Evolutionary conservation across 306 rosid genomes (phyloP), one percentile per base, ranked within the genome.

Genomic region (Alnus rubra): DNA sequence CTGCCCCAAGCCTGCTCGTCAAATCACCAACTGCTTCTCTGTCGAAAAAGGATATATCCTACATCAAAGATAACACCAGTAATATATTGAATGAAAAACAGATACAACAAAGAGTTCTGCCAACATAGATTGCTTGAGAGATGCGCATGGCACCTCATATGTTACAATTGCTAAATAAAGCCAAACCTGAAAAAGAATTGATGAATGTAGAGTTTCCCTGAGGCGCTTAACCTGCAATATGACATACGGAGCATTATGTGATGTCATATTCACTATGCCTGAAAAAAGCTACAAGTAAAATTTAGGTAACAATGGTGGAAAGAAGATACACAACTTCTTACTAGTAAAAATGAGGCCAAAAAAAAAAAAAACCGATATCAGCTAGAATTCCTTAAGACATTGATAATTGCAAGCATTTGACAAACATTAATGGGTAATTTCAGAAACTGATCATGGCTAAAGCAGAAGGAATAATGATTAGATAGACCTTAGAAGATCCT

Each of bases 1-100:
- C 98, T 78, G 93, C 88, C 71, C 92, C 86, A 39, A 91, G 93
- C 88, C 93, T 89, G 84, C 97, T 91, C 23, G 97, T 93, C 87
- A 93, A 84, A 84, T 84, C 84, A 78, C 98, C 97, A 59, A 93
- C 92, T 71, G 87, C 79, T 80, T 87, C 92, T 84, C 86, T 84
- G 77, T 91, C 96, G 78, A 87, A 93, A 86, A 89, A 92, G 72
- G 89, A 85, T 63, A 92, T 85, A 78, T 92, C 97, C 94, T 82
- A 83, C 83, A 82, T 84, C 65, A 80, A 71, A 73, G 79, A 86
- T 62, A 73, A 39, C 42, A 84, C 65, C 76, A 71, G 54, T 50
- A 68, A 33, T 31, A 35, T 65, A 42, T 14, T 64, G 71, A 30
- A 76, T 64, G 9, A 47, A 73, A 67, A 49, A 12, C 8, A 63